These are phyloP conservation scores for Pseudogymnoascus sp. DNA, from an alignment of 2,329 filamentous ascomycete species.

Conservation along the genomic window DNA sequence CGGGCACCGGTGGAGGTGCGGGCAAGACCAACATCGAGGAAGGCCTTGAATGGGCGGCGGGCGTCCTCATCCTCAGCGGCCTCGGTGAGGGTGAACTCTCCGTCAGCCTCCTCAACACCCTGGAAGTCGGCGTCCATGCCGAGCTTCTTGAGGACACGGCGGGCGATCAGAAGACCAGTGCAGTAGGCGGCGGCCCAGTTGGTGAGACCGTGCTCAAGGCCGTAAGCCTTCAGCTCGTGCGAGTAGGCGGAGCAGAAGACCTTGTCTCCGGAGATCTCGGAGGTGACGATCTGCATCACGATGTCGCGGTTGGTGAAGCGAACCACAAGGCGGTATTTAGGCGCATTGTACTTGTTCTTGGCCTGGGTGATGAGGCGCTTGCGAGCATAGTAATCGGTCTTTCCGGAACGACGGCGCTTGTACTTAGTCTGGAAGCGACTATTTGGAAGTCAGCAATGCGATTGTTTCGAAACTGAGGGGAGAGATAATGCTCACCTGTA, in stretches of 20 bases:
- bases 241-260: constrained; percentile 86
- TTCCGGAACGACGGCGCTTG: constrained; percentile 89
- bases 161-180: constrained; percentile 92
- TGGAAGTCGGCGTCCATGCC: constrained; percentile 85
- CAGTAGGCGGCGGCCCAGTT: constrained; percentile 99
- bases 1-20: constrained; percentile 97
- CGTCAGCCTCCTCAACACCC: constrained; percentile 94
- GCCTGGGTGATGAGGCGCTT: constrained; percentile 99
- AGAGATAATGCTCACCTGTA: constrained; percentile 65
- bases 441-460: constrained; percentile 21
- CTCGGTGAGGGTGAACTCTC: constrained; percentile 94
- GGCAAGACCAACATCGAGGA: constrained; percentile 94
- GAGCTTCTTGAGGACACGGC: constrained; percentile 95
- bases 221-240: constrained; percentile 96
- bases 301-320: constrained; percentile 99
- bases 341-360: constrained; percentile 99
- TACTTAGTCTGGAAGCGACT: constrained; percentile 99
- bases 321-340: constrained; percentile 99
- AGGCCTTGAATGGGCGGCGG: constrained; percentile 98
- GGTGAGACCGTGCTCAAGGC: constrained; percentile 96
- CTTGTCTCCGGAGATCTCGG: constrained; percentile 97
- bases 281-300: constrained; percentile 93
- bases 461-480: constrained; percentile 20
- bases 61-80: constrained; percentile 74
- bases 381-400: constrained; percentile 99